phyloP scores from a whole-genome alignment of 1,284 basidiomycete genomes.

The Mycena citricolor region DNA sequence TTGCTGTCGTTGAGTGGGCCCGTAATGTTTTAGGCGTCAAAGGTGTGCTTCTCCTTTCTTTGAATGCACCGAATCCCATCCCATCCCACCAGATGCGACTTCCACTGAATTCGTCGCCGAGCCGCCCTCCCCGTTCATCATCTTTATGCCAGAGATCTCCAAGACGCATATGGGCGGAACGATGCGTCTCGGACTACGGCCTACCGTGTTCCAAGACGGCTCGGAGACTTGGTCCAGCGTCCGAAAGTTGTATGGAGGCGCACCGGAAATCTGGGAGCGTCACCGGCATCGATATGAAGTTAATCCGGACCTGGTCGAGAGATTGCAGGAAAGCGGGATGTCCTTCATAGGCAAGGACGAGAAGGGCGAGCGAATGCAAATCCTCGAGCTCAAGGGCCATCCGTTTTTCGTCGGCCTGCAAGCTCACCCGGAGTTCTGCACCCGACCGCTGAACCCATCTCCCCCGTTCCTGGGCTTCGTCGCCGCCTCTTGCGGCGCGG shows the following conservation, averaged over 20 bases:
- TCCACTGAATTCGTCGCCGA: slow-evolving; percentile 79
- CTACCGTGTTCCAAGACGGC: slow-evolving; percentile 82
- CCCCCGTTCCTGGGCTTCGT: slow-evolving; percentile 97
- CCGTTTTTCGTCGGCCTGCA: slow-evolving; percentile 95
- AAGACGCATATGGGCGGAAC: slow-evolving; percentile 98
- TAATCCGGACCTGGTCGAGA: slow-evolving; percentile 84
- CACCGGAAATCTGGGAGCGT: slow-evolving; percentile 89
- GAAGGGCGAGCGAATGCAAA: slow-evolving; percentile 96
- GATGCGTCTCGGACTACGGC: slow-evolving; percentile 94
- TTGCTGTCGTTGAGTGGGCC: slow-evolving; percentile 96
- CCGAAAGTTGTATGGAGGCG: slow-evolving; percentile 85
- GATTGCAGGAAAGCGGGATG: slow-evolving; percentile 73
- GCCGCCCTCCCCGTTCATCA: slow-evolving; percentile 73
- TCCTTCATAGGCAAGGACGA: slow-evolving; percentile 94
- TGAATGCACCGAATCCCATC: slow-evolving; percentile 1
- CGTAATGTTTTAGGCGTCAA: slow-evolving; percentile 79
- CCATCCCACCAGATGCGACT: slow-evolving; percentile 64
- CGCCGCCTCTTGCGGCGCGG: slow-evolving; percentile 73
- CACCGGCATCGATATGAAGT: slow-evolving; percentile 98
- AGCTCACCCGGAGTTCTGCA: slow-evolving; percentile 98
- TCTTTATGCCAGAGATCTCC: slow-evolving; percentile 99
- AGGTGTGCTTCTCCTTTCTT: slow-evolving; percentile 42
- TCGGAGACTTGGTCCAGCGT: slow-evolving; percentile 66
- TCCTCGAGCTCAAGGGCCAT: slow-evolving; percentile 88
- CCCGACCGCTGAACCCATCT: slow-evolving; percentile 96